Percentiles rank a stretch among this genome's conserved stretches.
Evolutionary conservation across 257 asterid species (phyloP).

Genomic region (Solanum appendiculatum): DNA sequence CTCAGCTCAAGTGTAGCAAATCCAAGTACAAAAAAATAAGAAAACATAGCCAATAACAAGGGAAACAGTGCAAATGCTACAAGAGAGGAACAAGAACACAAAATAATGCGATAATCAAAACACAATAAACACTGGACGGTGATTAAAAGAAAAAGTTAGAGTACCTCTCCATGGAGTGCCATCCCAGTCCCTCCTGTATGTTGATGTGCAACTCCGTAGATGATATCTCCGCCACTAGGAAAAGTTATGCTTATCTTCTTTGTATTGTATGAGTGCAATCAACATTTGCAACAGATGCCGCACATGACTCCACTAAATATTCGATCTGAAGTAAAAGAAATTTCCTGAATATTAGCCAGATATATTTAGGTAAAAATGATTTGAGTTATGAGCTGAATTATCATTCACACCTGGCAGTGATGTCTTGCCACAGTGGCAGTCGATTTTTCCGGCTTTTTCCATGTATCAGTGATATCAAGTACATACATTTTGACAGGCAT

Average conservation of each 20-base stretch:
- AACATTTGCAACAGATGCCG: conserved; percentile 14
- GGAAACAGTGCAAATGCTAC: no score
- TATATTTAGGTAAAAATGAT: background rate
- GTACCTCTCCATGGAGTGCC: conserved; percentile 62
- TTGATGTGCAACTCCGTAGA: conserved; percentile 71
- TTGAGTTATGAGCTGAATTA: background rate
- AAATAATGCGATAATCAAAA: no score
- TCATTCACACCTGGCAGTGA: conserved; percentile 17
- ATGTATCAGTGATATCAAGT: conserved; percentile 31
- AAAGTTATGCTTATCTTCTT: conserved; percentile 18
- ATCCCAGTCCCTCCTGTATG: conserved; percentile 52
- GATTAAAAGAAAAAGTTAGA: background rate
- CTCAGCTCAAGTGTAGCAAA: no score
- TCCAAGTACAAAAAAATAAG: no score
- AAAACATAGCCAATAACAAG: no score
- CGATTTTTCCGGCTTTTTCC: conserved; percentile 14
- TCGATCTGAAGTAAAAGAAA: conserved; percentile 38
- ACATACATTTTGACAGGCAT: conserved; percentile 31
- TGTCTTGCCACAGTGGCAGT: conserved; percentile 10
- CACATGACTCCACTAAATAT: conserved; percentile 41
- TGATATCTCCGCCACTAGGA: conserved; percentile 48
- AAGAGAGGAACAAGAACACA: no score
- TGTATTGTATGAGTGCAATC: conserved; percentile 28
- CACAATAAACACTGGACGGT: no score
- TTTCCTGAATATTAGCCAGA: background rate